phyloP scores from a whole-genome alignment of 805 yeast species.

The Hemisphaericaspora nanyangensis region DNA sequence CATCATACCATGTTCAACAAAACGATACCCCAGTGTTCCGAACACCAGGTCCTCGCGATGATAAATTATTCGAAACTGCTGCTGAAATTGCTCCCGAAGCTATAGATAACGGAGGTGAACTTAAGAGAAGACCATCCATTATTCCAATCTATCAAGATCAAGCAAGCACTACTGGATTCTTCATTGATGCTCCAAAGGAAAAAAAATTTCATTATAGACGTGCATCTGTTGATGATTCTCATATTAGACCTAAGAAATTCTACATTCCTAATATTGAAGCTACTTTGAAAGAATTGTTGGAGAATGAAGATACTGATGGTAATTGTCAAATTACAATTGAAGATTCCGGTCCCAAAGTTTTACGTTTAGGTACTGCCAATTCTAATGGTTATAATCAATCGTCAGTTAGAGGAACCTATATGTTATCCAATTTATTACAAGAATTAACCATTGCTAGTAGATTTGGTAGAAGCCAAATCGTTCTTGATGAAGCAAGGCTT shows the following conservation, averaged over 20 bases:
- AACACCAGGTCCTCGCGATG: too few species aligned
- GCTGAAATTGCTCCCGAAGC: too few species aligned
- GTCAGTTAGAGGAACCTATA: conserved; percentile 82
- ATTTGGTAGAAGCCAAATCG: conserved; percentile 72
- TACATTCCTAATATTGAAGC: conserved; percentile 72
- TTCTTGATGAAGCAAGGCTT: conserved; percentile 77
- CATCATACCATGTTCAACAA: too few species aligned
- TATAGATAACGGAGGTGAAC: background rate
- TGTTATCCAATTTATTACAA: conserved; percentile 81
- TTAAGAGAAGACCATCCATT: conserved; percentile 21
- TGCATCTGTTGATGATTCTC: conserved; percentile 28
- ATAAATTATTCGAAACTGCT: too few species aligned
- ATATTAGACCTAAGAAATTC: conserved; percentile 44
- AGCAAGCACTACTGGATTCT: conserved; percentile 8
- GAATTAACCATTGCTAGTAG: conserved; percentile 84
- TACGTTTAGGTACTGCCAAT: conserved; percentile 57
- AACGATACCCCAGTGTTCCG: too few species aligned
- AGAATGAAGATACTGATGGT: conserved; percentile 79
- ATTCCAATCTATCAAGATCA: conserved; percentile 22
- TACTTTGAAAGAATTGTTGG: conserved; percentile 65
- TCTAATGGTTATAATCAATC: conserved; percentile 75
- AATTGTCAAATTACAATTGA: conserved; percentile 60
- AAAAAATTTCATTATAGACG: conserved; percentile 21
- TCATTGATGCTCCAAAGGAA: conserved; percentile 6
- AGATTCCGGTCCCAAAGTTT: conserved; percentile 29